Evolutionary conservation across 2,329 filamentous ascomycete genomes (phyloP).

Genomic region (Cadophora luteo-olivacea): DNA sequence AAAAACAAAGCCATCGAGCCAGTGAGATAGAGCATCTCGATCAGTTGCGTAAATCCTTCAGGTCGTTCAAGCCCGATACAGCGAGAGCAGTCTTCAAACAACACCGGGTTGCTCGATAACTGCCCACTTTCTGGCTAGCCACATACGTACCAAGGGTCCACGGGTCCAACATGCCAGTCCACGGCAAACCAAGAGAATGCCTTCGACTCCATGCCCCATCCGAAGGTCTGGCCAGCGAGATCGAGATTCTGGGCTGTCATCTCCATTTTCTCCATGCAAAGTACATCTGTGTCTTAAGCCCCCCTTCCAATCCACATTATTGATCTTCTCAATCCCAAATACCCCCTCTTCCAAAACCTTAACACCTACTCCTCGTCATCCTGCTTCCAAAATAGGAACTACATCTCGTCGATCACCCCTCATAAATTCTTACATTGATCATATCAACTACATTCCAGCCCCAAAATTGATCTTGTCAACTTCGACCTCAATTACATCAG

Average conservation of each 20-base stretch:
- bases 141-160: slow-evolving; percentile 3
- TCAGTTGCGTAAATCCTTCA: too few species aligned
- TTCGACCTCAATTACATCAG: background rate
- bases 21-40: background rate
- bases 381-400: background rate
- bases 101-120: slow-evolving; percentile 2
- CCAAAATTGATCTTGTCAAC: background rate
- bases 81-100: background rate
- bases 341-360: background rate
- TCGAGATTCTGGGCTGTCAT: slow-evolving; percentile 2
- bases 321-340: background rate
- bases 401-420: background rate
- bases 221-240: background rate
- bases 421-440: background rate
- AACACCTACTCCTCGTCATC: background rate
- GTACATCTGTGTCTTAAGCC: background rate
- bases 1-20: background rate
- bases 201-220: background rate
- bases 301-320: background rate
- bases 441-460: background rate
- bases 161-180: background rate
- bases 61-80: too few species aligned
- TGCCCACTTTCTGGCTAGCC: slow-evolving; percentile 14
- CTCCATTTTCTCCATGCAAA: slow-evolving; percentile 5
- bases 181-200: background rate